These are phyloP conservation scores for Coniella lustricola DNA, from an alignment of 2,329 filamentous ascomycete species.

Conservation along the genomic window DNA sequence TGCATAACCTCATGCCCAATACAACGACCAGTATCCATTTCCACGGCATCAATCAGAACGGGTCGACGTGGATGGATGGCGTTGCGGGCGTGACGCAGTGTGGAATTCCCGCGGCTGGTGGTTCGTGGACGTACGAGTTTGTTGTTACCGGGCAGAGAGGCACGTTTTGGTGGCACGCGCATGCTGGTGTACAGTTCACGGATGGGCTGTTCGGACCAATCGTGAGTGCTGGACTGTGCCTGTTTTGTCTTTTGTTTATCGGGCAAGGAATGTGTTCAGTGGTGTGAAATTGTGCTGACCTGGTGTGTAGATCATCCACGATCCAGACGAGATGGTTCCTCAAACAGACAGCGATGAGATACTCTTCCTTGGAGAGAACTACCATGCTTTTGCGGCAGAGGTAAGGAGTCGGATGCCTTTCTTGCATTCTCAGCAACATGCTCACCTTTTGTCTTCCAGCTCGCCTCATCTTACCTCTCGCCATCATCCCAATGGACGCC, in stretches of 20 bases:
- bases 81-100: slow-evolving; percentile 55
- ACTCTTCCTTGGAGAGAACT: slow-evolving; percentile 32
- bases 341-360: slow-evolving; percentile 28
- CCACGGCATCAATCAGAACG: slow-evolving; percentile 60
- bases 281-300: neutral
- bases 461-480: slow-evolving; percentile 26
- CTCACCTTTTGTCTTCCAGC: slow-evolving; percentile 9
- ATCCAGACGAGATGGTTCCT: slow-evolving; percentile 26
- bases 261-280: too few species aligned
- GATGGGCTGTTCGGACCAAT: slow-evolving; percentile 59
- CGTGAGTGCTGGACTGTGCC: slow-evolving; percentile 28
- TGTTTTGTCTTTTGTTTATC: neutral
- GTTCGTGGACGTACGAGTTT: slow-evolving; percentile 54
- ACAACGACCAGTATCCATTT: slow-evolving; percentile 54
- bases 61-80: slow-evolving; percentile 60
- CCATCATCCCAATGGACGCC: slow-evolving; percentile 29
- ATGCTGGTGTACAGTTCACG: slow-evolving; percentile 53
- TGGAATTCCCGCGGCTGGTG: slow-evolving; percentile 45
- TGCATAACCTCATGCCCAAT: slow-evolving; percentile 31
- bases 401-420: slow-evolving; percentile 18
- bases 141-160: slow-evolving; percentile 34
- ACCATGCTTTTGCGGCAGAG: slow-evolving; percentile 29
- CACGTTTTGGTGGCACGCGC: slow-evolving; percentile 53
- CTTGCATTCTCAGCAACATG: neutral
- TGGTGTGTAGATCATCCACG: slow-evolving; percentile 28